Evolutionary conservation across 768 basidiomycete species (phyloP).

Genomic region (Suillus tomentosus): DNA sequence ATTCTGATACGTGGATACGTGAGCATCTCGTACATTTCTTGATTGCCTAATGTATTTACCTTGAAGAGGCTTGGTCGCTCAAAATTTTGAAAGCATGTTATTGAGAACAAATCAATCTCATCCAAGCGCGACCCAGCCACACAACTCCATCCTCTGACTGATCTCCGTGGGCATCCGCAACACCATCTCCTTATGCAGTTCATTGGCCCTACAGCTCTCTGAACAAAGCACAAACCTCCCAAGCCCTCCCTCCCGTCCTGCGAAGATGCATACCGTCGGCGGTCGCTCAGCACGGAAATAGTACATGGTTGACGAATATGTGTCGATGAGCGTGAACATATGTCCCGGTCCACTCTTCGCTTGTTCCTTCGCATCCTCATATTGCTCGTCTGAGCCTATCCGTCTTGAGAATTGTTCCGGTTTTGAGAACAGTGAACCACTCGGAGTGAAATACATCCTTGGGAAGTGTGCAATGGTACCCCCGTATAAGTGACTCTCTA

Average conservation of each 20-base stretch:
- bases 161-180: constrained; percentile 11
- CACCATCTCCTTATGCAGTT: constrained; percentile 24
- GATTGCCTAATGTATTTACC: neutral
- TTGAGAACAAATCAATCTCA: neutral
- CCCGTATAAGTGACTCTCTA: constrained; percentile 17
- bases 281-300: neutral
- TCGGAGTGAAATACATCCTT: constrained; percentile 6
- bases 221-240: constrained; percentile 27
- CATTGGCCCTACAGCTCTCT: constrained; percentile 18
- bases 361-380: neutral
- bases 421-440: constrained; percentile 16
- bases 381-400: constrained; percentile 13
- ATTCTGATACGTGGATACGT: neutral
- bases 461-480: constrained; percentile 10
- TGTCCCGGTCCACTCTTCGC: constrained; percentile 8
- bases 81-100: neutral
- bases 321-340: constrained; percentile 22
- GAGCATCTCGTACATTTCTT: neutral
- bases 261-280: constrained; percentile 14
- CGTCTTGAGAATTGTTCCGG: constrained; percentile 3
- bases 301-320: constrained; percentile 17
- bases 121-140: neutral
- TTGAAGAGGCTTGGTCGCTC: neutral
- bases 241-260: constrained; percentile 24
- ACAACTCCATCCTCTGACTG: constrained; percentile 5